phyloP scores from a whole-genome alignment of 192 early-diverging fungal species.

The Nowakowskiella sp. region DNA sequence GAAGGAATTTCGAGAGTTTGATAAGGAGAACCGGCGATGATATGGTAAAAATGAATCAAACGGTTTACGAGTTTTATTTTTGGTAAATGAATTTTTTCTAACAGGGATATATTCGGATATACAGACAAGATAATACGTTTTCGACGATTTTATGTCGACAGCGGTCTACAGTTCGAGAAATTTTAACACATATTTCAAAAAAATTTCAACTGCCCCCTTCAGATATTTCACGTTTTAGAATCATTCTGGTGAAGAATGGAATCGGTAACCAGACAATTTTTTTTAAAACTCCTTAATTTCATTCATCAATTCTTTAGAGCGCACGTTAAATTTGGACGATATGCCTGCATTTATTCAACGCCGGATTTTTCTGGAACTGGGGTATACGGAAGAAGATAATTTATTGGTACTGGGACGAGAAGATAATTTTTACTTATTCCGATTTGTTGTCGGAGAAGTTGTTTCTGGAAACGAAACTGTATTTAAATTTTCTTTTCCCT shows the following conservation, averaged over 20 bases:
- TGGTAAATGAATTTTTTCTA: too few relatives aligned
- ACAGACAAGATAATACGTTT: conserved; percentile 71
- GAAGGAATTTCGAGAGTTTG: too few relatives aligned
- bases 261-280: neutral
- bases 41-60: too few relatives aligned
- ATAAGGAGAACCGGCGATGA: too few relatives aligned
- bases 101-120: conserved; percentile 71
- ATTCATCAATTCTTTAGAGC: conserved; percentile 52
- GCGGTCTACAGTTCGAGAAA: conserved; percentile 62
- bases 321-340: conserved; percentile 59
- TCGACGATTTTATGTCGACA: conserved; percentile 65
- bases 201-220: conserved; percentile 76
- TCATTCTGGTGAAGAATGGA: conserved; percentile 8
- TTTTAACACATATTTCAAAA: conserved; percentile 63
- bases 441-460: conserved; percentile 61
- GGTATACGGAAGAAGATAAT: conserved; percentile 68
- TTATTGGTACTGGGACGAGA: conserved; percentile 72
- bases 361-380: conserved; percentile 64
- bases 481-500: conserved; percentile 1
- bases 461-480: conserved; percentile 15
- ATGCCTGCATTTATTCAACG: conserved; percentile 68
- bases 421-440: conserved; percentile 75
- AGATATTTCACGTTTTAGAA: conserved; percentile 47
- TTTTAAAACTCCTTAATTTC: conserved; percentile 34
- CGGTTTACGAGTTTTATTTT: too few relatives aligned